Evolutionary conservation across 805 yeast species (phyloP).

Genomic region (Teunomyces tritomae): DNA sequence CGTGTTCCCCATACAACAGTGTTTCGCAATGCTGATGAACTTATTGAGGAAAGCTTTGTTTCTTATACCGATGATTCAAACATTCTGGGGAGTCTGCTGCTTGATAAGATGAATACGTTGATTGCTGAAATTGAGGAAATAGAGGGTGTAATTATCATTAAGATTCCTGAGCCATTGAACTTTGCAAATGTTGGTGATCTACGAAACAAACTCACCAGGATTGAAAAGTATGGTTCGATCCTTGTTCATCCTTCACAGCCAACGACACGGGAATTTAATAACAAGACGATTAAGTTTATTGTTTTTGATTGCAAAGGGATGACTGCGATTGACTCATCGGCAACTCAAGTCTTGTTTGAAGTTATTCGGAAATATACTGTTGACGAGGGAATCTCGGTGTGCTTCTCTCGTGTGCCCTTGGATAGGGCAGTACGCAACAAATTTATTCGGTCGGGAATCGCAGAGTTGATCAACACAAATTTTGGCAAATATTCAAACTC

Average conservation of each 20-base stretch:
- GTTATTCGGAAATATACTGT: constrained; percentile 53
- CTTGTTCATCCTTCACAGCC: constrained; percentile 76
- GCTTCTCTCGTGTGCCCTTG: constrained; percentile 59
- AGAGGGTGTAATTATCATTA: constrained; percentile 74
- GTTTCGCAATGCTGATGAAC: constrained; percentile 71
- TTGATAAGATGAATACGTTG: constrained; percentile 7
- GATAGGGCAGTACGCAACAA: constrained; percentile 45
- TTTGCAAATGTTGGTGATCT: constrained; percentile 83
- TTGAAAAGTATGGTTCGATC: constrained; percentile 76
- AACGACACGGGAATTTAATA: constrained; percentile 39
- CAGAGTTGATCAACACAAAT: constrained; percentile 20
- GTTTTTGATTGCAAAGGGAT: constrained; percentile 79
- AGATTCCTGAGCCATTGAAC: constrained; percentile 84
- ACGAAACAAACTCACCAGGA: constrained; percentile 59
- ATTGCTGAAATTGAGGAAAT: constrained; percentile 43
- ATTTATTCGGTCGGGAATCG: constrained; percentile 56
- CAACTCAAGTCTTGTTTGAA: constrained; percentile 67
- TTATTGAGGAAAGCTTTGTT: constrained; percentile 37
- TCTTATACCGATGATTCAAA: neutral
- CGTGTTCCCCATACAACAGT: constrained; percentile 45
- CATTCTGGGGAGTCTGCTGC: neutral
- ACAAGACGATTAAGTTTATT: constrained; percentile 47
- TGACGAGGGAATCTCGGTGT: constrained; percentile 53
- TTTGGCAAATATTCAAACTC: constrained; percentile 10
- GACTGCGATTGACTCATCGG: constrained; percentile 77